Evolutionary conservation across 148 eudicot species (phyloP), one percentile per base, ranked within the genome.

Genomic region (Mesembryanthemum crystallinum): DNA sequence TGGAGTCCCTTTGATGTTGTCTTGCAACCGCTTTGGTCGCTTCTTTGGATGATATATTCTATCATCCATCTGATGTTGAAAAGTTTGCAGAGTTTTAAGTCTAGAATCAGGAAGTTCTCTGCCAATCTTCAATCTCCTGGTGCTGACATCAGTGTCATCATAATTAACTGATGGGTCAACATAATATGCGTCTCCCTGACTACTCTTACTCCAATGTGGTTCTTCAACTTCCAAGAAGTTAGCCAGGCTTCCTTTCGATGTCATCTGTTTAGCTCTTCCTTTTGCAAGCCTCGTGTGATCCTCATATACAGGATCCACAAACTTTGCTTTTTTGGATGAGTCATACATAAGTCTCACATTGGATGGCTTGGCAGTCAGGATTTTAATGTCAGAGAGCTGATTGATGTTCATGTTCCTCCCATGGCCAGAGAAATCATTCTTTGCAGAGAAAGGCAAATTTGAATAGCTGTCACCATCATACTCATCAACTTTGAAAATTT

Each of bases 281-380:
- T 82, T 88, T 37, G 79, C 80, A 78, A 73, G 78, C 58, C 75
- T 88, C 72, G 82, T 80, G 70, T 83, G 88, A 71, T 83, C 87
- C 58, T 84, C 89, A 57, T 76, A 81, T 37, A 67, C 76, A 79
- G 85, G 76, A 27, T 85, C 90, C 39, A 78, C 73, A 77, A 81
- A 84, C 82, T 83, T 85, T 42, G 64, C 76, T 80, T 88, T 90
- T 32, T 77, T 84, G 18, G 88, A 80, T 76, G 78, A 73, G 71
- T 82, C 92, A 73, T 81, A 73, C 12, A 88, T 42, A 30, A 42
- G 73, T 83, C 87, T 87, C 24, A 79, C 49, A 81, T 81, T 87
- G 69, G 92, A 79, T 70, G 99, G 97, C 79, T 84, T 90, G 63
- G 99, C 77, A 59, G 94, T 92, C 73, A 92, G 82, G 49, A 92